Conservation (phyloP, 2,329 filamentous ascomycete species). For the Trichoderma harzianum region DNA sequence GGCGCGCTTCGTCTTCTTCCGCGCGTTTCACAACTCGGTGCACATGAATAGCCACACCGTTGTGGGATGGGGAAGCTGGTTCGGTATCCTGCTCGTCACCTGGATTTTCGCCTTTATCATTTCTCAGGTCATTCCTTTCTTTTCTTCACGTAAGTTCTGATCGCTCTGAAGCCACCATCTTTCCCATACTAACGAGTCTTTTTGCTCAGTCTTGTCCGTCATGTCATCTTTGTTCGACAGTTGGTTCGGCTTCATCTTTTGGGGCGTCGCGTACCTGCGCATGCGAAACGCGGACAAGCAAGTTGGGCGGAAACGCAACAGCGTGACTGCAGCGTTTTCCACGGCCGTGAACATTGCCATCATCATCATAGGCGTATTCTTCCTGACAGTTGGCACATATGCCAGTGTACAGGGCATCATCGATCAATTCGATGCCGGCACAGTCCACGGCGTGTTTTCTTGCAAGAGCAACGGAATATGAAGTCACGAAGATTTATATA, state of each 20-base stretch:
- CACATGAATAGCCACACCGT: conserved; percentile 81
- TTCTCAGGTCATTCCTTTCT: conserved; percentile 90
- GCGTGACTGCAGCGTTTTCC: conserved; percentile 48
- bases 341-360: conserved; percentile 69
- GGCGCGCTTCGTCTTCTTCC: conserved; percentile 88
- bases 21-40: conserved; percentile 72
- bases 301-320: conserved; percentile 50
- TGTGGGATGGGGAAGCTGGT: conserved; percentile 77
- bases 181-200: background rate
- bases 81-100: conserved; percentile 61
- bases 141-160: conserved; percentile 61
- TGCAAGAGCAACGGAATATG: conserved; percentile 67
- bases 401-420: conserved; percentile 71
- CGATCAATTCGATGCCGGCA: conserved; percentile 62
- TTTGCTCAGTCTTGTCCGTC: conserved; percentile 54
- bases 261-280: conserved; percentile 75
- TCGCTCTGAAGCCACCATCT: background rate
- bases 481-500: background rate
- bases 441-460: conserved; percentile 69
- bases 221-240: conserved; percentile 91
- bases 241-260: conserved; percentile 95
- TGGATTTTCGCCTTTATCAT: conserved; percentile 94
- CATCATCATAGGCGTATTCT: conserved; percentile 73
- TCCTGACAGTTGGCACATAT: conserved; percentile 80
- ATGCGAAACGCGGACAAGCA: conserved; percentile 64